Conservation (phyloP, 2,329 filamentous ascomycete species). For the Amesomyces nigricolor region DNA sequence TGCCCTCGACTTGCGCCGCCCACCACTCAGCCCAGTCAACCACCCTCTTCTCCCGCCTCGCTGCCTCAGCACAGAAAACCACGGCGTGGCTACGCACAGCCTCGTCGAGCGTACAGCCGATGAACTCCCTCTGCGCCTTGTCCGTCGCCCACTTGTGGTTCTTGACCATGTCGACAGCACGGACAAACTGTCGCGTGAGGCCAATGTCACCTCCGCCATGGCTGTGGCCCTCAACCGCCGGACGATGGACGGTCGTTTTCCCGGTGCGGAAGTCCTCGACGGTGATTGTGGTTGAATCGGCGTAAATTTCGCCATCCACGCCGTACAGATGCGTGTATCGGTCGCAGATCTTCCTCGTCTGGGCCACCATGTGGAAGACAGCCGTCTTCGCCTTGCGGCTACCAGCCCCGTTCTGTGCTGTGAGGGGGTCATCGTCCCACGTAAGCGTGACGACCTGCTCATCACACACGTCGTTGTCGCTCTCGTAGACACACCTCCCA, state of each 20-base stretch:
- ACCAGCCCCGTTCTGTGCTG: slow-evolving; percentile 26
- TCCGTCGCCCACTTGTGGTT: slow-evolving; percentile 59
- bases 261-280: slow-evolving; percentile 66
- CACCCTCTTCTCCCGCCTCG: slow-evolving; percentile 62
- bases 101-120: slow-evolving; percentile 83
- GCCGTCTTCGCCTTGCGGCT: slow-evolving; percentile 71
- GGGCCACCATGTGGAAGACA: slow-evolving; percentile 89
- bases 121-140: slow-evolving; percentile 65
- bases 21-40: slow-evolving; percentile 76
- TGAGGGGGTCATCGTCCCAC: slow-evolving; percentile 68
- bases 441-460: slow-evolving; percentile 84
- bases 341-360: slow-evolving; percentile 80
- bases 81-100: slow-evolving; percentile 83
- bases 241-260: slow-evolving; percentile 50
- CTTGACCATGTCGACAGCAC: slow-evolving; percentile 75
- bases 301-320: slow-evolving; percentile 75
- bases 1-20: slow-evolving; percentile 45
- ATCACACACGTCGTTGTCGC: slow-evolving; percentile 89
- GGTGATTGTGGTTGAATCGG: slow-evolving; percentile 72
- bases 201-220: slow-evolving; percentile 76
- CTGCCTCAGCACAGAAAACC: slow-evolving; percentile 92
- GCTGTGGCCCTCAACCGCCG: slow-evolving; percentile 53
- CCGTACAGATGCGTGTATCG: slow-evolving; percentile 83
- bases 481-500: slow-evolving; percentile 90
- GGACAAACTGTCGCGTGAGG: slow-evolving; percentile 73